These are phyloP conservation scores for Agaricales sp. DNA, from an alignment of 1,284 basidiomycete species.

Conservation along the genomic window DNA sequence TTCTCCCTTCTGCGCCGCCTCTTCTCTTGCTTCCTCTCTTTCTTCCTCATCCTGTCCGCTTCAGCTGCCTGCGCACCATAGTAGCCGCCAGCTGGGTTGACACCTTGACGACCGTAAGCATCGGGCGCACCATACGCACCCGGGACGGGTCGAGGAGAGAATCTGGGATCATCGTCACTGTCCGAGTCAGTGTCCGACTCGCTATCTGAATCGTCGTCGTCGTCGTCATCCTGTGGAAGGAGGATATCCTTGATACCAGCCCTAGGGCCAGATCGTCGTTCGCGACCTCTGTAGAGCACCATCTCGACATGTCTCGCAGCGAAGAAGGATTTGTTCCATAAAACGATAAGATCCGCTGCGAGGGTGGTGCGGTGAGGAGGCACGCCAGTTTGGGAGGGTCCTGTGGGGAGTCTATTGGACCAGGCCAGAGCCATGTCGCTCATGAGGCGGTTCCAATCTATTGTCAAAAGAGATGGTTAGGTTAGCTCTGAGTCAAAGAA, in stretches of 20 bases:
- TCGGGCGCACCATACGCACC: neutral
- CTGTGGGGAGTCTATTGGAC: constrained; percentile 57
- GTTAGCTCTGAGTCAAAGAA: constrained; percentile 1
- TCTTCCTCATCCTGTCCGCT: neutral
- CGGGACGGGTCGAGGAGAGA: neutral
- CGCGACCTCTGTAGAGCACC: constrained; percentile 64
- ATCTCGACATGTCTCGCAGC: constrained; percentile 58
- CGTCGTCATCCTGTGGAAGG: constrained; percentile 36
- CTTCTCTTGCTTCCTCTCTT: neutral
- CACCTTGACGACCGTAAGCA: too few relatives aligned
- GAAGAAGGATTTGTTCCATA: constrained; percentile 74
- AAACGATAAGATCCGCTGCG: constrained; percentile 57
- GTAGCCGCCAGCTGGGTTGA: too few relatives aligned
- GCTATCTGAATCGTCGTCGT: constrained; percentile 26
- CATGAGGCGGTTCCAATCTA: constrained; percentile 24
- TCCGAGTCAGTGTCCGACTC: constrained; percentile 32
- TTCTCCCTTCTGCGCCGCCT: neutral
- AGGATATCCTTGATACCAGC: constrained; percentile 43
- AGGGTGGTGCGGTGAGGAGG: constrained; percentile 46
- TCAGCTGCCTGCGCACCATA: neutral
- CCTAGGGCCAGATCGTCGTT: constrained; percentile 55
- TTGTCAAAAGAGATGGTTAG: constrained; percentile 6
- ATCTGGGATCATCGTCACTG: constrained; percentile 14
- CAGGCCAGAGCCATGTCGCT: constrained; percentile 55
- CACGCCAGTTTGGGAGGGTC: constrained; percentile 33